A percentile compares a stretch with the other conserved stretches of the same genome.
Evolutionary conservation across 2,329 filamentous ascomycete genomes (phyloP).

Genomic region (Thermomyces lanuginosus): DNA sequence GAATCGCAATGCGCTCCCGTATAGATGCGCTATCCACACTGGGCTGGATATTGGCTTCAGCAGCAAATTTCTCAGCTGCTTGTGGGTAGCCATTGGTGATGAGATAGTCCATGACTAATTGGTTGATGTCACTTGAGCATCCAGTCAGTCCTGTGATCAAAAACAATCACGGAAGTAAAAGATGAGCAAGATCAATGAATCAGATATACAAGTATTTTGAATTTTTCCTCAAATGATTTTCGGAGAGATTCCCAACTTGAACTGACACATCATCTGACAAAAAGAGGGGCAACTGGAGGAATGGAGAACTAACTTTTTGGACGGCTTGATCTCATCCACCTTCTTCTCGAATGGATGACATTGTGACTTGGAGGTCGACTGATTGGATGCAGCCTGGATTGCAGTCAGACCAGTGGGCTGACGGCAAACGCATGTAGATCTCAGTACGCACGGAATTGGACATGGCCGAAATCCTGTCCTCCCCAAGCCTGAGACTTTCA

Average conservation of each 20-base stretch:
- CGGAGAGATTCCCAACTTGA: constrained; percentile 99
- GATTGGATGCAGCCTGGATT: too few relatives aligned
- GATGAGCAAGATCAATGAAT: constrained; percentile 20
- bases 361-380: constrained; percentile 54
- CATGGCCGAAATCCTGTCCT: too few relatives aligned
- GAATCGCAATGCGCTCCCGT: constrained; percentile 62
- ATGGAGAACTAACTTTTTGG: constrained; percentile 60
- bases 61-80: constrained; percentile 82
- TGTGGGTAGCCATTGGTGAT: constrained; percentile 89
- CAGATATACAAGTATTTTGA: constrained; percentile 67
- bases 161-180: constrained; percentile 5
- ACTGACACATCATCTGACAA: constrained; percentile 57
- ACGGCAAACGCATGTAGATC: too few relatives aligned
- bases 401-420: too few relatives aligned
- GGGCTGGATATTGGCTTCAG: constrained; percentile 73
- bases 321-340: constrained; percentile 67
- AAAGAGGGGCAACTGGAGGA: constrained; percentile 11
- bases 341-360: constrained; percentile 64
- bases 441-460: too few relatives aligned
- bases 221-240: constrained; percentile 82
- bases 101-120: constrained; percentile 88
- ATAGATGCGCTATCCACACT: constrained; percentile 59
- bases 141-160: constrained; percentile 13
- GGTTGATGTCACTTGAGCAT: constrained; percentile 68
- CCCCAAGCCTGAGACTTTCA: constrained; percentile 2